phyloP scores from a whole-genome alignment of 2,329 filamentous ascomycete genomes.

The Ceratocystis lukuohia region DNA sequence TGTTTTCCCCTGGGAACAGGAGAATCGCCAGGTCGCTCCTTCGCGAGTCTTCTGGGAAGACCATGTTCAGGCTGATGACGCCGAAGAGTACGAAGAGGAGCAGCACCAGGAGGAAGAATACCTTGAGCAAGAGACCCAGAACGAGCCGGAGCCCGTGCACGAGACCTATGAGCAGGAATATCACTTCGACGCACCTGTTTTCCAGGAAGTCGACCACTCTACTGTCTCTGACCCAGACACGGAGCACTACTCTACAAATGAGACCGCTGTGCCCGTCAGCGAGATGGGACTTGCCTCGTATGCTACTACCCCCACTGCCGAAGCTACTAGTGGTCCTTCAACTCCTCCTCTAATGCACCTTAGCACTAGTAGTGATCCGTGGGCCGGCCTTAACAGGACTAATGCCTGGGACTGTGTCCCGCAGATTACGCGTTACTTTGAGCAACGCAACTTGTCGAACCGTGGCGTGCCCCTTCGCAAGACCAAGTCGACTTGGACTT shows the following conservation, averaged over 20 bases:
- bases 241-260: conserved; percentile 4
- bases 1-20: conserved; percentile 19
- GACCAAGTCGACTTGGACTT: conserved; percentile 69
- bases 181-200: background rate
- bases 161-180: background rate
- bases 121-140: background rate
- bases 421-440: conserved; percentile 78
- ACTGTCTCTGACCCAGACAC: background rate
- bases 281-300: conserved; percentile 26
- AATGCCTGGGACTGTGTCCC: conserved; percentile 93
- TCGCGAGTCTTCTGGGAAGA: conserved; percentile 19
- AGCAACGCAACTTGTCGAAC: conserved; percentile 30
- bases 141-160: background rate
- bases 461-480: background rate
- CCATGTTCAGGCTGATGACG: conserved; percentile 6
- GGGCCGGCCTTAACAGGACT: conserved; percentile 57
- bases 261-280: conserved; percentile 1
- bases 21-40: conserved; percentile 15
- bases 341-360: conserved; percentile 32
- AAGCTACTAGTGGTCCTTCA: conserved; percentile 31
- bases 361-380: conserved; percentile 44
- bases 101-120: conserved; percentile 6
- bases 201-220: conserved; percentile 2
- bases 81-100: conserved; percentile 7
- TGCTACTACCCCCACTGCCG: conserved; percentile 24